phyloP scores from a whole-genome alignment of 768 basidiomycete genomes.

The Tephrocybe sp. region DNA sequence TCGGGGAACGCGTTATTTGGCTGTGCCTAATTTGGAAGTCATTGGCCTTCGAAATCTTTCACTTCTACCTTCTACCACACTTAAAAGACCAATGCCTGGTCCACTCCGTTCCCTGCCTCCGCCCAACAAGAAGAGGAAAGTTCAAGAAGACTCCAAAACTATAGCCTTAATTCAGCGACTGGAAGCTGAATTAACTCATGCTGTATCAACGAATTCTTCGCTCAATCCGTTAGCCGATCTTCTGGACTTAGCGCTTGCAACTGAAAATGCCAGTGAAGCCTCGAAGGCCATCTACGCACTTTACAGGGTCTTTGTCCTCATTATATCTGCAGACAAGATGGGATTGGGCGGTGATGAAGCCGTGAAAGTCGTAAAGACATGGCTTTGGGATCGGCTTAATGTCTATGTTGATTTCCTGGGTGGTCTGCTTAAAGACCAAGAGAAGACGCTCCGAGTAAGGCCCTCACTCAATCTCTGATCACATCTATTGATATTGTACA shows the following conservation, averaged over 20 bases:
- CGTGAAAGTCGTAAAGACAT: conserved; percentile 66
- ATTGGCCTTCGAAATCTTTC: conserved; percentile 6
- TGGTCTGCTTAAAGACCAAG: conserved; percentile 74
- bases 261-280: conserved; percentile 52
- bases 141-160: conserved; percentile 29
- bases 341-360: conserved; percentile 49
- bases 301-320: conserved; percentile 48
- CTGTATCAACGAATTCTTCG: conserved; percentile 55
- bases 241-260: conserved; percentile 50
- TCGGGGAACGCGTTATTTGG: conserved; percentile 10
- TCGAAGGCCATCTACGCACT: conserved; percentile 80
- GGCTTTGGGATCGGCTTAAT: conserved; percentile 78
- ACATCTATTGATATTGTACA: conserved; percentile 24
- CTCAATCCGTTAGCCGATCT: conserved; percentile 82
- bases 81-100: conserved; percentile 18
- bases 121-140: conserved; percentile 50
- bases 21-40: conserved; percentile 1
- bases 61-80: background rate
- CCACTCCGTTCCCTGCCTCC: conserved; percentile 49
- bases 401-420: conserved; percentile 68
- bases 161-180: conserved; percentile 28
- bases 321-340: conserved; percentile 46
- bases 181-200: conserved; percentile 55
- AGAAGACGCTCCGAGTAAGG: conserved; percentile 73
- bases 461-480: conserved; percentile 2